These are phyloP conservation scores for Saturnispora galanensis DNA, from an alignment of 805 yeast species.

Conservation along the genomic window DNA sequence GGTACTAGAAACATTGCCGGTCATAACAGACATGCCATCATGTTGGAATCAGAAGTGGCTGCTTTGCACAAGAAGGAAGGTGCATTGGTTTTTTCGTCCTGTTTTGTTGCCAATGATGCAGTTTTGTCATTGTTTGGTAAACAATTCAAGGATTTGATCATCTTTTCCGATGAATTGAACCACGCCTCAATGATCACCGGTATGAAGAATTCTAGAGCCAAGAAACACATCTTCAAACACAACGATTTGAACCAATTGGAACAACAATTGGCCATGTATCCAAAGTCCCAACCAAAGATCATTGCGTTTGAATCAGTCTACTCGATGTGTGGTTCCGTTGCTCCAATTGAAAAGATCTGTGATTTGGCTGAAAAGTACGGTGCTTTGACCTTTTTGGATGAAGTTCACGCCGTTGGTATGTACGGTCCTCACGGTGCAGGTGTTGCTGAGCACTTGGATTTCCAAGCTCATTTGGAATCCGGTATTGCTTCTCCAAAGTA, in stretches of 20 bases:
- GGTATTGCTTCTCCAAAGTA: constrained; percentile 48
- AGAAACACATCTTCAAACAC: constrained; percentile 85
- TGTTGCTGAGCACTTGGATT: constrained; percentile 94
- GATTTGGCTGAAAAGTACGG: constrained; percentile 97
- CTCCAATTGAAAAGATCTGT: constrained; percentile 87
- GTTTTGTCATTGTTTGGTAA: constrained; percentile 85
- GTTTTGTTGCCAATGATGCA: constrained; percentile 96
- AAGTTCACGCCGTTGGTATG: constrained; percentile 98
- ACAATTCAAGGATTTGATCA: constrained; percentile 79
- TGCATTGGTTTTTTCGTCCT: constrained; percentile 88
- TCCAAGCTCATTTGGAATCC: constrained; percentile 63
- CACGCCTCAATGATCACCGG: constrained; percentile 99
- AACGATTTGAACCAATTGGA: constrained; percentile 83
- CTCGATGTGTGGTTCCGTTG: constrained; percentile 97
- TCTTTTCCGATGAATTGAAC: constrained; percentile 85
- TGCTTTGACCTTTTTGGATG: constrained; percentile 93
- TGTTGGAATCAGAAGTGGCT: constrained; percentile 78
- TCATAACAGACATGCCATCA: constrained; percentile 83
- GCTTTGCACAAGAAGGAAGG: constrained; percentile 90
- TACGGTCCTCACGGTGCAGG: constrained; percentile 99
- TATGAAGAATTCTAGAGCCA: constrained; percentile 78
- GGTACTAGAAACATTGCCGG: constrained; percentile 99
- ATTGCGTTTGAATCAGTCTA: constrained; percentile 97
- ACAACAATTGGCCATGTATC: constrained; percentile 63
- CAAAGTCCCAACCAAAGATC: constrained; percentile 81